phyloP scores from a whole-genome alignment of 2,329 filamentous ascomycete species.

The Leptographium lundbergii region DNA sequence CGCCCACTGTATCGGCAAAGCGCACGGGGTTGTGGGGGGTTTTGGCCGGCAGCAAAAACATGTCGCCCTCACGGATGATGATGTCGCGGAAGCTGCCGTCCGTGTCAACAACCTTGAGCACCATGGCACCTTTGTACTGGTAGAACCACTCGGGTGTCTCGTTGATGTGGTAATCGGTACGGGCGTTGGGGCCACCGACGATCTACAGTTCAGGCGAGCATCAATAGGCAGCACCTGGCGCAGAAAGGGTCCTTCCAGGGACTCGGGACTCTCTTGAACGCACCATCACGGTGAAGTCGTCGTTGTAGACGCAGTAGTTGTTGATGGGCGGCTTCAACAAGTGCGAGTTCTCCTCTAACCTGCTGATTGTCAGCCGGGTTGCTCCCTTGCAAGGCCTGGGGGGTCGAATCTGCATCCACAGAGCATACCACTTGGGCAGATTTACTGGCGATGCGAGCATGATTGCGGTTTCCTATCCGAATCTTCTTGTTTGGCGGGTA shows the following conservation, averaged over 20 bases:
- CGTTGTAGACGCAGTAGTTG: slow-evolving; percentile 94
- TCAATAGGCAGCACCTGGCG: neutral
- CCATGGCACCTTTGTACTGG: slow-evolving; percentile 86
- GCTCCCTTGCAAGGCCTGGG: neutral
- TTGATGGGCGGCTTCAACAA: slow-evolving; percentile 89
- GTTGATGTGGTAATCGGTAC: slow-evolving; percentile 98
- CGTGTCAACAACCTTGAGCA: slow-evolving; percentile 75
- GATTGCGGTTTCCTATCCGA: neutral
- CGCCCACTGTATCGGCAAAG: slow-evolving; percentile 85
- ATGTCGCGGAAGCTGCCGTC: slow-evolving; percentile 63
- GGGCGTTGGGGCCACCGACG: slow-evolving; percentile 88
- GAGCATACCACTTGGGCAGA: slow-evolving; percentile 42
- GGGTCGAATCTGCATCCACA: neutral
- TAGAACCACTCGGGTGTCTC: slow-evolving; percentile 95
- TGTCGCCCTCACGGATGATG: slow-evolving; percentile 80
- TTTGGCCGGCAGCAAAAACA: slow-evolving; percentile 87
- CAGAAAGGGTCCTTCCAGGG: neutral
- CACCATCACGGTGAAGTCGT: slow-evolving; percentile 71
- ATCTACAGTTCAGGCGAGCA: slow-evolving; percentile 12
- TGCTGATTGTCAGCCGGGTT: slow-evolving; percentile 22
- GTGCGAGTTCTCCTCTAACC: slow-evolving; percentile 85
- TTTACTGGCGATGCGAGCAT: slow-evolving; percentile 42
- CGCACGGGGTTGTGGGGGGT: slow-evolving; percentile 93
- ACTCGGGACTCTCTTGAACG: slow-evolving; percentile 2
- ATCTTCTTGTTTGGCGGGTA: neutral